These are phyloP conservation scores for Plasmodium cynomolgi DNA, from an alignment of 169 alveolate species.

Conservation along the genomic window DNA sequence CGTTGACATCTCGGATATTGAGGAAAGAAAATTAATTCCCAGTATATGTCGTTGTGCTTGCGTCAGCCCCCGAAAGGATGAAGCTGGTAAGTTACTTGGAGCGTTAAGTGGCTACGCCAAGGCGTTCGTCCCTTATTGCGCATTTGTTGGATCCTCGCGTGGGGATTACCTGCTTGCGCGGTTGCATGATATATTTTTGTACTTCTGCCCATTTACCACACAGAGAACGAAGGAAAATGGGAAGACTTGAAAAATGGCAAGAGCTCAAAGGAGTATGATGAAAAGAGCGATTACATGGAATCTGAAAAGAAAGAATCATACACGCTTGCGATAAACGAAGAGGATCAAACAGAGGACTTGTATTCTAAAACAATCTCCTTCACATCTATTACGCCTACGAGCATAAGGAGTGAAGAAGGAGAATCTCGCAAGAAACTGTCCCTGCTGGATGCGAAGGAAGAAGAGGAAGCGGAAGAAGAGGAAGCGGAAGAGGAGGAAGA, in stretches of 20 bases:
- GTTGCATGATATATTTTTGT: background rate
- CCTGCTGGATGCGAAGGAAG: background rate
- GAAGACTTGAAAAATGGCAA: background rate
- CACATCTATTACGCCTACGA: background rate
- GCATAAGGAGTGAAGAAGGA: background rate
- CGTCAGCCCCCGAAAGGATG: slow-evolving; percentile 4
- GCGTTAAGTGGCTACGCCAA: background rate
- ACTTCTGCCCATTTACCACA: background rate
- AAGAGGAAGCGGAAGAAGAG: background rate
- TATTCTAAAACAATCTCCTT: background rate
- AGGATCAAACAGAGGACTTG: background rate
- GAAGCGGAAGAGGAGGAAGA: background rate
- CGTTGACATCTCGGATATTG: slow-evolving; percentile 25
- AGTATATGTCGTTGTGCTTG: slow-evolving; percentile 9
- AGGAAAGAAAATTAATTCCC: slow-evolving; percentile 1
- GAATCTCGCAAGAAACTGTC: background rate
- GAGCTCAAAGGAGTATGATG: slow-evolving; percentile 12
- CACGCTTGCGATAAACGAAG: background rate
- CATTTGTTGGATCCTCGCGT: background rate
- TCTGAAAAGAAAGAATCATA: background rate
- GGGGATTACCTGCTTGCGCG: background rate
- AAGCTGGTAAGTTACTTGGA: background rate
- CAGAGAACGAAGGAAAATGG: background rate
- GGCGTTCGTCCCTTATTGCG: background rate
- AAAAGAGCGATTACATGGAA: background rate